phyloP scores from a whole-genome alignment of 106 monocot species.

The Agapanthus africanus region DNA sequence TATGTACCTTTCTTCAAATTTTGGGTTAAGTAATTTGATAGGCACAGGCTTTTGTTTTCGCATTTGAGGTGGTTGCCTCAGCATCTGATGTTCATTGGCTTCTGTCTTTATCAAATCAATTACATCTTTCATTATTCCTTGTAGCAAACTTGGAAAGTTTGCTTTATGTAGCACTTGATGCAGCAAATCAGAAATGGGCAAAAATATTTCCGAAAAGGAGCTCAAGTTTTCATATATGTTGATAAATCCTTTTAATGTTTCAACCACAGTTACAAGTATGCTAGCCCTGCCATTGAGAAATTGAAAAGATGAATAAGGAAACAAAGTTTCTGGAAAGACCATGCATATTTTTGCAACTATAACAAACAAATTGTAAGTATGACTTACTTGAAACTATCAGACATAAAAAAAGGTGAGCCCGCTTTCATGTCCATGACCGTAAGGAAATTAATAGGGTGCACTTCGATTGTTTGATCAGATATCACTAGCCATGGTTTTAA shows the following conservation, averaged over 20 bases:
- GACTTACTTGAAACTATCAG: conserved; percentile 85
- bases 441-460: conserved; percentile 51
- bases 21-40: conserved; percentile 78
- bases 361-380: not conserved
- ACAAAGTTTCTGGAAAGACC: too few species aligned
- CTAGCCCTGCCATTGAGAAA: conserved; percentile 49
- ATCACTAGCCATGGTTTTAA: conserved; percentile 67
- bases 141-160: conserved; percentile 32
- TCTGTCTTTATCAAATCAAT: conserved; percentile 54
- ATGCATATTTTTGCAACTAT: too few species aligned
- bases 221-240: conserved; percentile 49
- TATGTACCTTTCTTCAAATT: conserved; percentile 94
- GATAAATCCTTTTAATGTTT: conserved; percentile 71
- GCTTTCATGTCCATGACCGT: conserved; percentile 38
- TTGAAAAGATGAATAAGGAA: too few species aligned
- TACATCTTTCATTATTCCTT: conserved; percentile 44
- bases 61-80: conserved; percentile 81
- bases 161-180: conserved; percentile 40
- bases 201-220: conserved; percentile 85
- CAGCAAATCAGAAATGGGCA: conserved; percentile 52
- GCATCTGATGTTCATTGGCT: conserved; percentile 32
- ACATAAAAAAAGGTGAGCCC: conserved; percentile 53
- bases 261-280: conserved; percentile 42
- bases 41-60: conserved; percentile 74
- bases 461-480: conserved; percentile 25